Base-by-base conservation (phyloP, 139 green algal genomes). In the Trebouxia sp. region DNA sequence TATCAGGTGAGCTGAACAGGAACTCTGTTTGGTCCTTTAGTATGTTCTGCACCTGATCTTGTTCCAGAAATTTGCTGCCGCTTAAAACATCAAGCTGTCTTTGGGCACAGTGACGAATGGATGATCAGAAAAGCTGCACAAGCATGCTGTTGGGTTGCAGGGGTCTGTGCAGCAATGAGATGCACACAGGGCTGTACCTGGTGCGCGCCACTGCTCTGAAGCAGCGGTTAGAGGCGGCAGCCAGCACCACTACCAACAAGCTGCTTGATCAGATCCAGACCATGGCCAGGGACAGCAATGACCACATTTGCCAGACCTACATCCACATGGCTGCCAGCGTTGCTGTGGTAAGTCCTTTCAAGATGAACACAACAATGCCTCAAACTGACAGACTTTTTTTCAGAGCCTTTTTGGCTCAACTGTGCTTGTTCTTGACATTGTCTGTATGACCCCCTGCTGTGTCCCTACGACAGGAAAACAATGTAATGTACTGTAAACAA, bases 131-230 rank as follows among this genome's bases (percentile, higher is more conserved):
- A 69, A 15, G 3, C 41, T 17, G 8, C n/a, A n/a, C 30, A 69
- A 28, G 0, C 0, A 0, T 4, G 8, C 6, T 72, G 62, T 37
- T 42, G 32, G 12, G 24, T 45, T 3, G 15, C 74, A 75, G 83
- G 0, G 38, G 80, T 2, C 76, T 86, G 10, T 92, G 87, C 79
- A 90, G 79, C 0, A 78, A 90, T 72, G 72, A 88, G 35, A 90
- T 95, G 37, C 83, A 85, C 26, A 92, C 89, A 38, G 91, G 91
- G 37, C 45, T 94, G 72, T 95, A 92, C 78, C 28, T 78, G 17
- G 85, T 95, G 20, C 70, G 85, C 28, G 87, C 81, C 74, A 65
- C 69, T 1, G 82, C 80, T 39, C 87, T 94, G 76, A 93, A 95
- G 85, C 84, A 89, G 53, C 65, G 80, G 45, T 83, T 95, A 45